Percentiles rank a stretch among this genome's conserved stretches.
Conservation (phyloP, 2,329 filamentous ascomycete genomes). For the Seiridium cupressi region DNA sequence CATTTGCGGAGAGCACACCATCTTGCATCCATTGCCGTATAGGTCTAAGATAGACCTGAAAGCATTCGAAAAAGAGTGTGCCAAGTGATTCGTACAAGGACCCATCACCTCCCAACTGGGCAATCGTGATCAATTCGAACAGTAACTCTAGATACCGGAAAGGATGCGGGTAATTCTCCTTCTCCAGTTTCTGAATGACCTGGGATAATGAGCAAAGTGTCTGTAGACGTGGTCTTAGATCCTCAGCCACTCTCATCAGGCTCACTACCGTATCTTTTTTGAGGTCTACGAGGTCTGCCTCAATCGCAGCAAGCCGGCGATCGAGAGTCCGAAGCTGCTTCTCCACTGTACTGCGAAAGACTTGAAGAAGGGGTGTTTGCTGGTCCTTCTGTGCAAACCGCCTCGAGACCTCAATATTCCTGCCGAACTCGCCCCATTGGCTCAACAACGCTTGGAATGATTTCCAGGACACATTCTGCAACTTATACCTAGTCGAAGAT, state of each 20-base stretch:
- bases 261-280: conserved; percentile 60
- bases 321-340: conserved; percentile 59
- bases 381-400: conserved; percentile 42
- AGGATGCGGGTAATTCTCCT: conserved; percentile 46
- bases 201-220: conserved; percentile 60
- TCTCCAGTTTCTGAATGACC: conserved; percentile 58
- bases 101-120: conserved; percentile 68
- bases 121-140: conserved; percentile 66
- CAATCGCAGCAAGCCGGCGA: conserved; percentile 52
- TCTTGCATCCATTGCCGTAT: conserved; percentile 83
- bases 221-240: conserved; percentile 51
- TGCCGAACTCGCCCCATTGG: conserved; percentile 45
- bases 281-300: conserved; percentile 58
- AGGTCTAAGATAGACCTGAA: conserved; percentile 77
- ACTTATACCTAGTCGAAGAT: conserved; percentile 41
- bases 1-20: conserved; percentile 64
- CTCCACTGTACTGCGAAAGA: conserved; percentile 65
- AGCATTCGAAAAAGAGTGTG: conserved; percentile 74
- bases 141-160: conserved; percentile 79
- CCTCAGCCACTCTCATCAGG: conserved; percentile 58
- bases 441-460: conserved; percentile 47
- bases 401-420: conserved; percentile 44
- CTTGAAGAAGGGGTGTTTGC: conserved; percentile 62
- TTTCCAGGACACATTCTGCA: conserved; percentile 47
- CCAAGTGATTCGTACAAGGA: conserved; percentile 62